Evolutionary conservation across 192 early-diverging fungal species (phyloP), one percentile per base, ranked within the genome.

Genomic region (Backusella luteola): DNA sequence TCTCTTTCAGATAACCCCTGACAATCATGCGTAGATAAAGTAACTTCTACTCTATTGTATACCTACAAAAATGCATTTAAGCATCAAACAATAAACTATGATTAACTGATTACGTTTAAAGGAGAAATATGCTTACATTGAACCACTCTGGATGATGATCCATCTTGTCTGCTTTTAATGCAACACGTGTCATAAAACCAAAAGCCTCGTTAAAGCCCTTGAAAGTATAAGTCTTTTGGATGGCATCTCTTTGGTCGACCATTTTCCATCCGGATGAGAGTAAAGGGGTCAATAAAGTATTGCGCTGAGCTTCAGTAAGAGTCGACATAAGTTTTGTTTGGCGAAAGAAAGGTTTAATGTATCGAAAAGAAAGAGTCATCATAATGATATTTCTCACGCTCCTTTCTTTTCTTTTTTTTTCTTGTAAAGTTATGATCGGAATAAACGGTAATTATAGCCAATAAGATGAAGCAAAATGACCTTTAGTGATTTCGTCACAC

Each of bases 71-170:
- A 34, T 68, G 72, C 39, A 38, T 41, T 59, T 29, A 14, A 12
- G 14, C 23, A 63, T 29, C 4, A 14, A 26, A 29, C 4, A 26
- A 26, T 23, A 23, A 59, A 59, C 3, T 2, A 26, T 59, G 7
- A 23, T 23, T 23, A 12, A 52, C 19, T 15, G 9, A 67, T 19
- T 44, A 17, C 42, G 4, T 4, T 44, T 6, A 14, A 17, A 46
- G 38, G 11, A 53, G 26, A 21, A 11, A 41, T 49, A 56, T 35
- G 80, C 84, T 73, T 85, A 91, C 90, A 80, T 95, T 95, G 80
- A 94, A 94, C 94, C 94, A 95, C 81, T 98, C 97, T 26, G 97
- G 97, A 76, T 99, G 97, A 83, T 99, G 97, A 76, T 97, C 94
- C 80, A 90, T 87, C 82, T 95, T 96, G 63, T 99, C 98, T 39